phyloP scores from a whole-genome alignment of 495 filamentous ascomycete genomes.

The Aspergillus sclerotioniger region DNA sequence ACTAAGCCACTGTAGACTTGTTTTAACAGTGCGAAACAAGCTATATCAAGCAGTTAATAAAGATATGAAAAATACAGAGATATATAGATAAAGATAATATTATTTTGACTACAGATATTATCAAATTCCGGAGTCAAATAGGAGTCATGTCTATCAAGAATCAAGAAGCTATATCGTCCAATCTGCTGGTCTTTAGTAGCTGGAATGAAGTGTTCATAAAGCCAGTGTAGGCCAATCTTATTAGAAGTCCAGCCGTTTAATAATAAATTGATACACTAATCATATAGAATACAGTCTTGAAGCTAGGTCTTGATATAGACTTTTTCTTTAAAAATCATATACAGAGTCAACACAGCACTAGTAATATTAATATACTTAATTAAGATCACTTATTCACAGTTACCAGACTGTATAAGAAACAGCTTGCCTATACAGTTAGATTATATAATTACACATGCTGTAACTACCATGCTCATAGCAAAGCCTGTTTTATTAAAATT shows the following conservation, averaged over 20 bases:
- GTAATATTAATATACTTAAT: not conserved
- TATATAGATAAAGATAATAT: too few relatives aligned
- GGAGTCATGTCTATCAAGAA: too few relatives aligned
- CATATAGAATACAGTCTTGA: not conserved
- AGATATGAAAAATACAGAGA: not conserved
- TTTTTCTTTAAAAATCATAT: too few relatives aligned
- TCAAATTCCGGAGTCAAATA: too few relatives aligned
- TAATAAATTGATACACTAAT: not conserved
- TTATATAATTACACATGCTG: too few relatives aligned
- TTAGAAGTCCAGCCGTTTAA: not conserved
- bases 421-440: too few relatives aligned
- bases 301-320: not conserved
- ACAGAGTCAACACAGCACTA: too few relatives aligned
- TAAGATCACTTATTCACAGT: not conserved
- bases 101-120: too few relatives aligned
- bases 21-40: not conserved
- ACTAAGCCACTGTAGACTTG: not conserved
- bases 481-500: too few relatives aligned
- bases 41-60: not conserved
- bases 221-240: not conserved
- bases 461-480: too few relatives aligned
- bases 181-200: not conserved
- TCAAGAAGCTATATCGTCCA: not conserved
- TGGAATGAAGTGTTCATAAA: slow-evolving; percentile 2
- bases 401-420: too few relatives aligned